Evolutionary conservation across 2,329 filamentous ascomycete species (phyloP), one percentile per base, ranked within the genome.

Genomic region (Plectosphaerella sp.): DNA sequence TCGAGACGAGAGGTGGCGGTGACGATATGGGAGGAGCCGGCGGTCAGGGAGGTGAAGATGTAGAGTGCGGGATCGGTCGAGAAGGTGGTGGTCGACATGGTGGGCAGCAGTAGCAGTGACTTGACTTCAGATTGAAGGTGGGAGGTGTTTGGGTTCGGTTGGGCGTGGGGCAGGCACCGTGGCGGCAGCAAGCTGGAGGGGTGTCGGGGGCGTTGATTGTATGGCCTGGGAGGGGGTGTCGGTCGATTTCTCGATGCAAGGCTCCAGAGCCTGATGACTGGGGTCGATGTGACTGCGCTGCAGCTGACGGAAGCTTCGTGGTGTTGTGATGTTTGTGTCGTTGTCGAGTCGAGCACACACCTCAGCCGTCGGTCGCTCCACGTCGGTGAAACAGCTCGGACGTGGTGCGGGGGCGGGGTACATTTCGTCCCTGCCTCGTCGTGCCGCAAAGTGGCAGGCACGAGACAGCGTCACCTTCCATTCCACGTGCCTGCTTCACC

Each of bases 1-100:
- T 99, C 93, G 60, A 99, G 84, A 47, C 94, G 89, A 51, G 92
- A 95, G 1, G 94, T 97, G 24, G 92, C 94, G 41, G 94, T 97
- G 64, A 97, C 86, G 68, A 97, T 96, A 70, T 97, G 91, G 22
- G 91, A 96, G 41, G 91, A 96, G 58, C 94, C 94, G 54, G 94
- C 90, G 18, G 94, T 97, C 52, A 99, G 80, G 50, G 93, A 97
- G 55, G 94, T 97, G 75, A 95, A 97, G 62, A 99, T 88, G 75
- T 94, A 99, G 57, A 99, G 84, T 25, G 86, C 78, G 47, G 87
- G 82, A 67, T 90, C 87, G 59, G 75, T 78, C 59, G 75, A 76
- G 66, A 75, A 80, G 50, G 75, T 72, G 46, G 68, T 66, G 48
- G 58, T 51, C 20, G 59, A 53, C 25, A 58, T 48, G 57, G 57